Conservation (phyloP, 164 flowering plant genomes). For the Buxus sempervirens region DNA sequence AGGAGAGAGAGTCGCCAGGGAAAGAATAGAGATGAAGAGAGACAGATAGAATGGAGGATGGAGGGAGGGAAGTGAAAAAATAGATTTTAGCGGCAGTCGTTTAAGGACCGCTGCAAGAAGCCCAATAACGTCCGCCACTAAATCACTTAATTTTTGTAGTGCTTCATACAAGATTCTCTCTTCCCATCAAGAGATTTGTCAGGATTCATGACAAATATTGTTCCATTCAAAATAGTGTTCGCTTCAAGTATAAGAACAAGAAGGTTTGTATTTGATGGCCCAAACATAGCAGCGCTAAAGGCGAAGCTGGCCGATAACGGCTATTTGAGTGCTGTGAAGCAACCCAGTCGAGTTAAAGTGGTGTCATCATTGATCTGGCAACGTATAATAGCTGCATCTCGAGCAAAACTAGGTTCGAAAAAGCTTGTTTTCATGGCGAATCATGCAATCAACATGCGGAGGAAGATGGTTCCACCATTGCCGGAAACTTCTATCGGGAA, state of each 20-base stretch:
- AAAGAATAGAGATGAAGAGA: too few relatives aligned
- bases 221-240: background rate
- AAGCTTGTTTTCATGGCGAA: constrained; percentile 13
- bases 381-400: constrained; percentile 19
- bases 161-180: background rate
- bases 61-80: too few relatives aligned
- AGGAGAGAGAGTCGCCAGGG: too few relatives aligned
- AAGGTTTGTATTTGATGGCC: constrained; percentile 41
- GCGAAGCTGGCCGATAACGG: constrained; percentile 12
- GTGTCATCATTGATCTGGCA: constrained; percentile 57
- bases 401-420: constrained; percentile 3
- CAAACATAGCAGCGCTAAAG: constrained; percentile 30
- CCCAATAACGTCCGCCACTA: too few relatives aligned
- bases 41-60: too few relatives aligned
- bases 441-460: constrained; percentile 40
- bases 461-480: constrained; percentile 26
- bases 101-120: too few relatives aligned
- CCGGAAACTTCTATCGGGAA: constrained; percentile 39
- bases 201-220: background rate
- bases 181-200: constrained; percentile 11
- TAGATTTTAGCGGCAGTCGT: too few relatives aligned
- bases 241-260: constrained; percentile 18
- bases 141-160: too few relatives aligned
- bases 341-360: constrained; percentile 42
- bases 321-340: background rate